Evolutionary conservation across 78 protist species (phyloP), one percentile per base, ranked within the genome.

Genomic region (Dictyostelium intermedium): DNA sequence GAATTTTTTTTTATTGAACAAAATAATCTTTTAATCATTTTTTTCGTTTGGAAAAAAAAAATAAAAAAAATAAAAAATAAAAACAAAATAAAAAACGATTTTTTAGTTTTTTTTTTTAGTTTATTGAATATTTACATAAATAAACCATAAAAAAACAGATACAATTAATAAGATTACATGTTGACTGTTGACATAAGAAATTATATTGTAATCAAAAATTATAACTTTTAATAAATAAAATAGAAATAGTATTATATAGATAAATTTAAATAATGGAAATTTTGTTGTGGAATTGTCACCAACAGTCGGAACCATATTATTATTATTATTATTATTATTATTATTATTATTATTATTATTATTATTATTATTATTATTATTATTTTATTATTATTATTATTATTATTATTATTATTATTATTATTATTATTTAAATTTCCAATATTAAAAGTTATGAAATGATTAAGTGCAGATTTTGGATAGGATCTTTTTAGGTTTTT

Each of bases 11-110:
- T n/a, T 27, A 16, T 47, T 20, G 30, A 1, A 30, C 69, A 35
- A 79, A 45, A 79, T 27, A 27, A 47, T 79, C 84, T 79, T 79
- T 79, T 79, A 47, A 45, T 30, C 69, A 79, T 79, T 79, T 39
- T 79, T 79, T 39, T 8, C 8, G 3, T 27, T 13, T 0, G 0
- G 13, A 45, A 79, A 45, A 79, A 37, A 79, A 25, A 47, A 27
- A 7, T 4, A 45, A 79, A 45, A 79, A 47, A 45, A 79, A 45
- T 2, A 45, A 47, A 79, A 25, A 66, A 66, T n/a, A 66, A 39
- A 39, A 39, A 39, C 18, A 5, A 6, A 3, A 20, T 5, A 56
- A 56, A 56, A 56, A 56, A 56, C 69, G 14, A 56, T 1, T 23
- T 61, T 61, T 61, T n/a, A 61, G 5, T 61, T 61, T 61, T n/a